Base-by-base conservation (phyloP, 441 rosid genomes). In the Geranium incanum region DNA sequence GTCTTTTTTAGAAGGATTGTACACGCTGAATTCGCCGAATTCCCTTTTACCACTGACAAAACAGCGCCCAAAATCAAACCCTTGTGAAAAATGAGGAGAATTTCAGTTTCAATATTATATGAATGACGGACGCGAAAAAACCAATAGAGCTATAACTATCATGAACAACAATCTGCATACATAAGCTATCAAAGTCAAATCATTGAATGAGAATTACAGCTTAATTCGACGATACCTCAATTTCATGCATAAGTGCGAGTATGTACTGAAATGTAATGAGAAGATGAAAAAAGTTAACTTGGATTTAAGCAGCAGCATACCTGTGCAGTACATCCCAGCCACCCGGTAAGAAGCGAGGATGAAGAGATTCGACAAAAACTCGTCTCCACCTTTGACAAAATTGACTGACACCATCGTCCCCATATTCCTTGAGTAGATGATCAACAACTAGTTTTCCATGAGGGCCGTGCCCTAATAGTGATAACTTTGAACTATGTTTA, bases 341-440 rank as follows among this genome's bases (percentile, higher is more conserved):
- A 79, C 80, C 84, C 16, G 99, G 97, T 67, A 92, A 82, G 85
- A 89, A 92, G 0, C 84, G 89, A 77, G 99, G 99, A 71, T 84
- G 83, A 71, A 81, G 69, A 76, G 94, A 83, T 77, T 90, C 90
- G 12, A 94, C 96, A 71, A 94, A 94, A 64, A 83, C 97, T 78
- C 88, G 86, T 82, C 99, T 87, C 99, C 99, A 92, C 68, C 90
- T 84, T 75, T 86, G 95, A 82, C 99, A 92, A 77, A 94, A 92
- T 57, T 88, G 80, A 5, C 75, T 41, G 68, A 90, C 78, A 36
- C 97, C 97, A 39, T 85, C 88, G 45, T 90, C 97, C 68, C 94
- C 95, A 50, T 75, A 71, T 81, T 88, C 86, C 73, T 67, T 78
- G 57, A 95, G 71, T 52, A 95, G 67, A 75, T 78, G 78, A 77